Percentiles rank a stretch among this genome's conserved stretches.
Evolutionary conservation across 2,329 filamentous ascomycete genomes (phyloP).

Genomic region (Knoxdaviesia capensis): DNA sequence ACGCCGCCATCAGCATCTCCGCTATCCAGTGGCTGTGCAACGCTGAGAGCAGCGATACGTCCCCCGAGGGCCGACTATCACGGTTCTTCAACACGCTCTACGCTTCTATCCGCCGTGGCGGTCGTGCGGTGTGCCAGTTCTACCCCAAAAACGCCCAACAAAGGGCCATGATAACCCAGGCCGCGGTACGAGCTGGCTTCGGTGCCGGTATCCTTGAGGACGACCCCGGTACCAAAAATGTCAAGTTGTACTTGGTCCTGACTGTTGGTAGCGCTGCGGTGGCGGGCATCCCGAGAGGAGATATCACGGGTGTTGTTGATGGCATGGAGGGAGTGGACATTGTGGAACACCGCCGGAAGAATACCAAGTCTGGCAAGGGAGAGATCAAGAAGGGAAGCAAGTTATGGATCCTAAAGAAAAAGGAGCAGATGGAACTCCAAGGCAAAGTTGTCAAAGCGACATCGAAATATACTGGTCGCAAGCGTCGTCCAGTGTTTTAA

Average conservation of each 20-base stretch:
- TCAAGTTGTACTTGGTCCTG: constrained; percentile 87
- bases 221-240: constrained; percentile 88
- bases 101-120: constrained; percentile 62
- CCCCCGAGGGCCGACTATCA: constrained; percentile 53
- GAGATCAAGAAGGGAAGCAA: constrained; percentile 63
- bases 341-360: constrained; percentile 42
- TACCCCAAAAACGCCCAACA: constrained; percentile 93
- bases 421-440: constrained; percentile 84
- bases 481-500: constrained; percentile 60
- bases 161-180: constrained; percentile 75
- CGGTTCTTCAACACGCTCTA: constrained; percentile 91
- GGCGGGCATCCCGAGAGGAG: constrained; percentile 32
- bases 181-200: constrained; percentile 85
- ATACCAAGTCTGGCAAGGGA: constrained; percentile 22
- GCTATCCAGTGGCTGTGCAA: constrained; percentile 99
- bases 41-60: constrained; percentile 73
- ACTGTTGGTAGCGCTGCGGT: constrained; percentile 52
- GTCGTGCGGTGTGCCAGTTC: constrained; percentile 86
- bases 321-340: constrained; percentile 82
- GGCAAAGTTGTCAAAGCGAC: constrained; percentile 84
- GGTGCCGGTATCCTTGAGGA: constrained; percentile 89
- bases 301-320: constrained; percentile 78
- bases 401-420: constrained; percentile 68
- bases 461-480: constrained; percentile 87
- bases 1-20: constrained; percentile 84